A percentile compares a stretch with the other conserved stretches of the same genome.
These are phyloP conservation scores for Solanum chacoense DNA, from an alignment of 305 asterid species.

Conservation along the genomic window DNA sequence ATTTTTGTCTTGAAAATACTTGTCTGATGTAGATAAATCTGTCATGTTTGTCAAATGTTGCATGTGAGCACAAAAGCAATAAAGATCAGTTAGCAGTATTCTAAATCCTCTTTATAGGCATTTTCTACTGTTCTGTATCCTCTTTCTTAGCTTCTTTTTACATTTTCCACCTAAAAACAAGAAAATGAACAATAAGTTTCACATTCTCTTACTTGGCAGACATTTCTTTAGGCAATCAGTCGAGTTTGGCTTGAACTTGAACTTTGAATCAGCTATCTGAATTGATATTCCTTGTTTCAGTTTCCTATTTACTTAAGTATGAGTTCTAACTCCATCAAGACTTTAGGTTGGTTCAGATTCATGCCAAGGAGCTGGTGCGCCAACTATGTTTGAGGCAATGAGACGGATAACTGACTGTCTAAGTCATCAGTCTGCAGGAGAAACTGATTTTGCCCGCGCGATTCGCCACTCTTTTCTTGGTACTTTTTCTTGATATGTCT, in stretches of 20 bases:
- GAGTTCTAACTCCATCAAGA: background rate
- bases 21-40: background rate
- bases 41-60: background rate
- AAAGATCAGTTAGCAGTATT: background rate
- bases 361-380: conserved; percentile 99
- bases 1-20: background rate
- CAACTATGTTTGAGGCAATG: conserved; percentile 97
- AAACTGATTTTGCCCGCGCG: conserved; percentile 63
- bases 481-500: conserved; percentile 14
- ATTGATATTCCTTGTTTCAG: background rate
- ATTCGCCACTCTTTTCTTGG: conserved; percentile 87
- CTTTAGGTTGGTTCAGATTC: conserved; percentile 93
- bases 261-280: background rate
- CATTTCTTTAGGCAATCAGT: background rate
- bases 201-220: background rate
- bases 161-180: background rate
- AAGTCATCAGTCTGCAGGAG: conserved; percentile 48
- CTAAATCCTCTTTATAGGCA: background rate
- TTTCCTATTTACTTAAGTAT: background rate
- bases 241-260: background rate
- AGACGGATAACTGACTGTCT: conserved; percentile 63
- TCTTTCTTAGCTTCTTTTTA: background rate
- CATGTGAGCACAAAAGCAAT: background rate
- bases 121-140: background rate
- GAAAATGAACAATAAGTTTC: background rate